These are phyloP conservation scores for Serendipita sp. DNA, from an alignment of 1,284 basidiomycete species.

Conservation along the genomic window DNA sequence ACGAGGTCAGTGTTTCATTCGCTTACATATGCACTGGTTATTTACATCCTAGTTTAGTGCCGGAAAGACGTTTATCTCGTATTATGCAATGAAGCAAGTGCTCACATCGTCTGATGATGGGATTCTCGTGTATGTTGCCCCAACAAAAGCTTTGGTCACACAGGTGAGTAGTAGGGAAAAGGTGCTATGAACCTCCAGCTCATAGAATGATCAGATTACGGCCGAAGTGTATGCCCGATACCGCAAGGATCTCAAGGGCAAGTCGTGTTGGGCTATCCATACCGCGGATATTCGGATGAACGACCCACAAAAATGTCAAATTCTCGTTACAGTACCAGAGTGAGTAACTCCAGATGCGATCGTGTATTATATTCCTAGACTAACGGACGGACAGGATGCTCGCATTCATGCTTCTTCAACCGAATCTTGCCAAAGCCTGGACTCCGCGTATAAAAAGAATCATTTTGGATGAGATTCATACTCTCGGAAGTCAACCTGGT, in stretches of 20 bases:
- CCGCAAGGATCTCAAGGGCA: constrained; percentile 39
- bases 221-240: constrained; percentile 59
- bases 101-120: constrained; percentile 46
- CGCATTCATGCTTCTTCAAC: constrained; percentile 52
- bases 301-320: constrained; percentile 51
- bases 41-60: constrained; percentile 29
- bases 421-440: constrained; percentile 45
- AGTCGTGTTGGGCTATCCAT: constrained; percentile 51
- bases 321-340: constrained; percentile 57
- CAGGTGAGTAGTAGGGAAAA: constrained; percentile 15
- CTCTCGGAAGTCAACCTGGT: constrained; percentile 52
- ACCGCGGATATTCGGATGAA: constrained; percentile 52
- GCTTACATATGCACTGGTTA: neutral
- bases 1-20: constrained; percentile 25
- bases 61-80: constrained; percentile 64
- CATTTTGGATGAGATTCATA: constrained; percentile 58
- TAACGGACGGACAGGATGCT: constrained; percentile 26
- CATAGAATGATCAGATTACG: constrained; percentile 32
- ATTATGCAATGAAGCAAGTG: constrained; percentile 58
- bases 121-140: constrained; percentile 57
- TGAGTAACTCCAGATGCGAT: neutral
- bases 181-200: neutral
- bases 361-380: neutral
- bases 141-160: constrained; percentile 55
- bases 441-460: constrained; percentile 49